Conservation (phyloP, 164 flowering plant species). For the Vitis riparia region DNA sequence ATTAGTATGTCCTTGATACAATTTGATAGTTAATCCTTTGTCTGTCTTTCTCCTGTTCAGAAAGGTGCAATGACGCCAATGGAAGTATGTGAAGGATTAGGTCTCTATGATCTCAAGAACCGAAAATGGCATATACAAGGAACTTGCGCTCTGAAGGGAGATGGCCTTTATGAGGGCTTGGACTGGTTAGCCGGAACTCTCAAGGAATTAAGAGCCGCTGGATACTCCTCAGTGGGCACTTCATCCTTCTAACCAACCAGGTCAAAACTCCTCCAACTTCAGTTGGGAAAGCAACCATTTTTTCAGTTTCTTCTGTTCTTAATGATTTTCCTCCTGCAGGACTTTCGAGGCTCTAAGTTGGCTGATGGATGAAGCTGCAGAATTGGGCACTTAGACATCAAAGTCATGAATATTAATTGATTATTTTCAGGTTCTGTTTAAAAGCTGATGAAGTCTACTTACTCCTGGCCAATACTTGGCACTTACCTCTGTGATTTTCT, state of each 20-base stretch:
- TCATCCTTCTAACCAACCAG: constrained; percentile 40
- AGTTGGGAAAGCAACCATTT: too few species aligned
- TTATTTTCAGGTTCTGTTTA: too few species aligned
- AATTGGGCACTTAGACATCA: too few species aligned
- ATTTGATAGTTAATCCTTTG: neutral
- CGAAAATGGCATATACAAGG: constrained; percentile 98
- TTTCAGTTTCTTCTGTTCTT: too few species aligned
- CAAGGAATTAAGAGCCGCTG: constrained; percentile 74
- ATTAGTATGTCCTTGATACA: neutral
- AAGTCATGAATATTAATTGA: too few species aligned
- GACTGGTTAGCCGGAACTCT: constrained; percentile 90
- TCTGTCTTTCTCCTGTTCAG: constrained; percentile 30
- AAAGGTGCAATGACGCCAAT: constrained; percentile 94
- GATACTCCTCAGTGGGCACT: constrained; percentile 65
- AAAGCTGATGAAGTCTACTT: too few species aligned
- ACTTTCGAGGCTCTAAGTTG: too few species aligned
- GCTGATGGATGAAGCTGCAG: too few species aligned
- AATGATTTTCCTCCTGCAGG: too few species aligned
- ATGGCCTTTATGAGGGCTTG: constrained; percentile 96
- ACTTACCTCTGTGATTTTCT: too few species aligned
- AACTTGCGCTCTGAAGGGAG: constrained; percentile 89
- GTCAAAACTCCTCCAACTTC: too few species aligned
- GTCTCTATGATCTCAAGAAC: constrained; percentile 86
- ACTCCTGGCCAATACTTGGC: too few species aligned
- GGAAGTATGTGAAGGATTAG: constrained; percentile 95